These are phyloP conservation scores for Avena atlantica DNA, from an alignment of 176 grass and related monocot genomes.

Conservation along the genomic window DNA sequence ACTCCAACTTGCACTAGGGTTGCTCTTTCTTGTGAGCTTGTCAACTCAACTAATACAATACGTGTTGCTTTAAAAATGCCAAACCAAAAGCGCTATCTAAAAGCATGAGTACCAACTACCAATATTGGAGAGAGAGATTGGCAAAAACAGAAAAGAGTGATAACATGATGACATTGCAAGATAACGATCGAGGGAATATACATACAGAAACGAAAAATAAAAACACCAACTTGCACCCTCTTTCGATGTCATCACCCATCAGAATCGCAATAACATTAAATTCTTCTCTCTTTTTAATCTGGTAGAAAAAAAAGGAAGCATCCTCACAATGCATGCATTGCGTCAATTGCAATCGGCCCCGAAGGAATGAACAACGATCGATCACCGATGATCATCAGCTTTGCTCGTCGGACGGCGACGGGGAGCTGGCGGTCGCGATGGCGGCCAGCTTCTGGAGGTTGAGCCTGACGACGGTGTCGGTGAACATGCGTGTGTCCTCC, in stretches of 20 bases:
- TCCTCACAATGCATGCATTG: background rate
- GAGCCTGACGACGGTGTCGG: conserved; percentile 89
- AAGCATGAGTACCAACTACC: conserved; percentile 43
- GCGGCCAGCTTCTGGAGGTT: conserved; percentile 91
- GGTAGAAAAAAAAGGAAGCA: background rate
- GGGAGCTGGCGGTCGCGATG: conserved; percentile 47
- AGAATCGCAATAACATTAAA: conserved; percentile 40
- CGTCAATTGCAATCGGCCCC: background rate
- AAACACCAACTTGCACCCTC: conserved; percentile 49
- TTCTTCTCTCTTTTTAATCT: conserved; percentile 2
- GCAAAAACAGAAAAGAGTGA: conserved; percentile 43
- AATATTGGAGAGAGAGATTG: conserved; percentile 39
- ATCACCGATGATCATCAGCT: conserved; percentile 5
- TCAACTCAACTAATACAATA: conserved; percentile 9
- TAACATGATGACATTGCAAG: conserved; percentile 52
- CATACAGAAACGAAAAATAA: conserved; percentile 9
- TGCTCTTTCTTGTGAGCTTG: conserved; percentile 16
- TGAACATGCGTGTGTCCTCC: conserved; percentile 95
- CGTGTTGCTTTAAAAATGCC: background rate
- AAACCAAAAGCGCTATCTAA: conserved; percentile 28
- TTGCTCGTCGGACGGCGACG: background rate
- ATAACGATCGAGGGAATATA: conserved; percentile 51
- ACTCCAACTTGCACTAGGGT: conserved; percentile 20
- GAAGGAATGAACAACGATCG: background rate
- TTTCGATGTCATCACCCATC: conserved; percentile 49